phyloP scores from a whole-genome alignment of 805 yeast genomes.

The Schwanniomyces vanrijiae region DNA sequence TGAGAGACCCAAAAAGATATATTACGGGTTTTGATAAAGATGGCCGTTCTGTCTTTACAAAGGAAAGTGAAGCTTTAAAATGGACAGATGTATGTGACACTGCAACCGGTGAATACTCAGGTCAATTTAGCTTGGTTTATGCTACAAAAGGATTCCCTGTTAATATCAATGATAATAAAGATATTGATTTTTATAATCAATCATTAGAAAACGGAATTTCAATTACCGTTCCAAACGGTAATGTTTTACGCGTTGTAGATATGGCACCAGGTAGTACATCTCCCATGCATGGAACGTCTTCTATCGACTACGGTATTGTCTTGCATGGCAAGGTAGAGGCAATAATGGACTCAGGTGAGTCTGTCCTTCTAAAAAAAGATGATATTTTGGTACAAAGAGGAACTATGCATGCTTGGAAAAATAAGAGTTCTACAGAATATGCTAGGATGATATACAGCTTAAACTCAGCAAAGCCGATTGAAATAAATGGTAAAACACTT shows the following conservation, averaged over 20 bases:
- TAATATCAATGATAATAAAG: background rate
- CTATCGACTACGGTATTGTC: conserved; percentile 1
- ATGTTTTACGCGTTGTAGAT: background rate
- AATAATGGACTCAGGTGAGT: conserved; percentile 1
- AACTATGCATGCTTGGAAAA: conserved; percentile 2
- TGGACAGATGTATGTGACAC: background rate
- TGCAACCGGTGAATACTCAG: background rate
- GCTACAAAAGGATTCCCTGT: background rate
- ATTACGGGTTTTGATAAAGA: background rate
- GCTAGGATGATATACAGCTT: conserved; percentile 1
- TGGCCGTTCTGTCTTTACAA: background rate
- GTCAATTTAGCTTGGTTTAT: background rate
- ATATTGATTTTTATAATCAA: background rate
- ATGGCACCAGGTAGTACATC: conserved; percentile 2
- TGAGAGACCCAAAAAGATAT: background rate
- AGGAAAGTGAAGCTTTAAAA: background rate
- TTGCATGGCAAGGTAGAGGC: conserved; percentile 1
- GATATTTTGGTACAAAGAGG: conserved; percentile 2
- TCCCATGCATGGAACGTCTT: conserved; percentile 1
- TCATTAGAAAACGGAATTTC: background rate
- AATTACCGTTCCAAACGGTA: background rate
- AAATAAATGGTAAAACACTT: background rate
- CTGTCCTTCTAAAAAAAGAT: background rate
- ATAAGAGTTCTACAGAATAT: background rate
- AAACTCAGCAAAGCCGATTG: background rate